Evolutionary conservation across 352 stramenopile genomes (phyloP).

Genomic region (Phytopythium chamaehyphon): DNA sequence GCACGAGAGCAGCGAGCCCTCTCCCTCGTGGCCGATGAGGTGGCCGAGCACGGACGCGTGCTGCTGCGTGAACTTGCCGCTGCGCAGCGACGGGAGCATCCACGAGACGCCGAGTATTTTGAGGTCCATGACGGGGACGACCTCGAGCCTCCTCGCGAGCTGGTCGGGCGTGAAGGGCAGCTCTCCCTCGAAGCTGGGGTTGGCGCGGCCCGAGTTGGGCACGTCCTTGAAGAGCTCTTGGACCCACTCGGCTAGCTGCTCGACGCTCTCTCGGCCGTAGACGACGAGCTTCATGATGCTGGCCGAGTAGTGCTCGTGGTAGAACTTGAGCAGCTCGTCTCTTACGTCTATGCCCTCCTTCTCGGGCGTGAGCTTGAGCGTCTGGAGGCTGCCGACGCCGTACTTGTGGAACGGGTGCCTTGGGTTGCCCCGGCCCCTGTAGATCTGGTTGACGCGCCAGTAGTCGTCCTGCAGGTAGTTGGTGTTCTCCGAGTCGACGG

Average conservation of each 20-base stretch:
- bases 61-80: constrained; percentile 54
- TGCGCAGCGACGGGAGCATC: constrained; percentile 52
- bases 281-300: constrained; percentile 88
- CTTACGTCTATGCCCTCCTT: constrained; percentile 50
- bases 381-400: constrained; percentile 87
- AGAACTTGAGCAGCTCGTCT: constrained; percentile 73
- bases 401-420: constrained; percentile 88
- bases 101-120: constrained; percentile 71
- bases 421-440: constrained; percentile 65
- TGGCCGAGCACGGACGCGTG: constrained; percentile 86
- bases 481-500: constrained; percentile 95
- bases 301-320: constrained; percentile 84
- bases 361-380: constrained; percentile 40
- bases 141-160: constrained; percentile 36
- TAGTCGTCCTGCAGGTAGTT: constrained; percentile 96
- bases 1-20: constrained; percentile 90
- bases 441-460: constrained; percentile 76
- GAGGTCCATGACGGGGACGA: constrained; percentile 65
- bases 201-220: constrained; percentile 53
- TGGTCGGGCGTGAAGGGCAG: constrained; percentile 46
- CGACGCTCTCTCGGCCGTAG: constrained; percentile 83
- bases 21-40: constrained; percentile 94
- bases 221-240: constrained; percentile 78
- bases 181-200: constrained; percentile 43
- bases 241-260: constrained; percentile 72